These are phyloP conservation scores for Pyrus betulifolia DNA, from an alignment of 306 rosid species.

Conservation along the genomic window DNA sequence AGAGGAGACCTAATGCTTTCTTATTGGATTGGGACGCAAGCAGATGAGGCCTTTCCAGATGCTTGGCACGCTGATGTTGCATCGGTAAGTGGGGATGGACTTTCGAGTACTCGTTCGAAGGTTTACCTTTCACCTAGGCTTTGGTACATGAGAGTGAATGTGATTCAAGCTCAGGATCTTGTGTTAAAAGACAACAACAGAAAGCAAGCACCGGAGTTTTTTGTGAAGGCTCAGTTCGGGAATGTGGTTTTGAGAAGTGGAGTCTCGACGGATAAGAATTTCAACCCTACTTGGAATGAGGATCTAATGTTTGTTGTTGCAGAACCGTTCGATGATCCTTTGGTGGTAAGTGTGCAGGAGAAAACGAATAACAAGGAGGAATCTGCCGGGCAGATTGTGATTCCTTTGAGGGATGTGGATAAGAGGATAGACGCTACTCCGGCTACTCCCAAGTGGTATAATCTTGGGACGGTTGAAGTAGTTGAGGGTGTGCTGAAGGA, in stretches of 20 bases:
- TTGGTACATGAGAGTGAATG: slow-evolving; percentile 25
- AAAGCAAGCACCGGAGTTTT: neutral
- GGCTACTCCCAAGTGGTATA: slow-evolving; percentile 4
- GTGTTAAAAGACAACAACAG: neutral
- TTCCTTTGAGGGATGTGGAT: neutral
- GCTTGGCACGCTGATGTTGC: slow-evolving; percentile 19
- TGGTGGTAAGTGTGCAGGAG: slow-evolving; percentile 13
- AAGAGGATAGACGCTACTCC: neutral
- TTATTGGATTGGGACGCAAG: slow-evolving; percentile 10
- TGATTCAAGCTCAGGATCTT: slow-evolving; percentile 24
- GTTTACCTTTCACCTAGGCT: slow-evolving; percentile 24
- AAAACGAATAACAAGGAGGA: neutral
- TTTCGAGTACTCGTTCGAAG: slow-evolving; percentile 23
- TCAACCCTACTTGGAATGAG: slow-evolving; percentile 15
- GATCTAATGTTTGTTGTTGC: slow-evolving; percentile 13
- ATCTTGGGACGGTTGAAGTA: neutral
- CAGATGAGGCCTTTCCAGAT: slow-evolving; percentile 5
- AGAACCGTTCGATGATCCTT: slow-evolving; percentile 9
- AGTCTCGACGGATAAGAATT: neutral
- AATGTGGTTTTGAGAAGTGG: neutral
- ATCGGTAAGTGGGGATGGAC: neutral
- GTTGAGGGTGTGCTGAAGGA: neutral
- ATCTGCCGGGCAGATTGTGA: neutral
- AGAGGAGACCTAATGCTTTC: slow-evolving; percentile 9
- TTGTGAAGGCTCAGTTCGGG: slow-evolving; percentile 2